phyloP scores from a whole-genome alignment of 1,139 yeast genomes.

The Geotrichum europaeum region DNA sequence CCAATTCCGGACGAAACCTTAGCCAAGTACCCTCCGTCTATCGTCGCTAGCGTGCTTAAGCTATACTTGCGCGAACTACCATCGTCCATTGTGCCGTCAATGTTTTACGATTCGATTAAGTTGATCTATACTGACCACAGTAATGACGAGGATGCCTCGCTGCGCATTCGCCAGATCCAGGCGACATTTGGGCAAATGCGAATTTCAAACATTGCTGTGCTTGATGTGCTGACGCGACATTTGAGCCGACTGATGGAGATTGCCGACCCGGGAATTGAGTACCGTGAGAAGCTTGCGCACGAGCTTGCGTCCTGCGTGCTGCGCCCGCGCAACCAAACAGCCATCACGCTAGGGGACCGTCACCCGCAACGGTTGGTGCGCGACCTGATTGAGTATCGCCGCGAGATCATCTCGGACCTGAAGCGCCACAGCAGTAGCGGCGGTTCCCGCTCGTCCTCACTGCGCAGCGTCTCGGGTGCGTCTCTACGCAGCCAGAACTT shows the following conservation, averaged over 20 bases:
- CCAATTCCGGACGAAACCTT: conserved; percentile 31
- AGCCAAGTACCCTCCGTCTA: conserved; percentile 43
- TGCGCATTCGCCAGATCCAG: conserved; percentile 47
- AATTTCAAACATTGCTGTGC: conserved; percentile 67
- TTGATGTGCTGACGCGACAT: conserved; percentile 74
- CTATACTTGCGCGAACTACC: conserved; percentile 78
- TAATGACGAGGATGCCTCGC: conserved; percentile 32
- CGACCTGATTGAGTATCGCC: conserved; percentile 55
- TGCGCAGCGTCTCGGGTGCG: background rate
- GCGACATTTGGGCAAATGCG: conserved; percentile 62
- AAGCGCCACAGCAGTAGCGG: background rate
- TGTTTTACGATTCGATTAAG: conserved; percentile 59
- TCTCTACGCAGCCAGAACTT: background rate
- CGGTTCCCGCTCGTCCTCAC: background rate
- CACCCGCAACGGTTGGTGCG: conserved; percentile 53
- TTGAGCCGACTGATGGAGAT: conserved; percentile 58
- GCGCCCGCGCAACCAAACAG: conserved; percentile 48
- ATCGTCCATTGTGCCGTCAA: conserved; percentile 65
- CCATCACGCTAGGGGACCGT: conserved; percentile 48
- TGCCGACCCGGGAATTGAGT: conserved; percentile 45
- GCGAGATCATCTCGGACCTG: background rate
- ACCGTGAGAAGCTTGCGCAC: conserved; percentile 48
- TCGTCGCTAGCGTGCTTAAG: conserved; percentile 65
- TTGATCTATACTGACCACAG: conserved; percentile 51
- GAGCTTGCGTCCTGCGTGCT: conserved; percentile 62